Base-by-base conservation (phyloP, 1,284 basidiomycete species). In the Pholiota adiposa region DNA sequence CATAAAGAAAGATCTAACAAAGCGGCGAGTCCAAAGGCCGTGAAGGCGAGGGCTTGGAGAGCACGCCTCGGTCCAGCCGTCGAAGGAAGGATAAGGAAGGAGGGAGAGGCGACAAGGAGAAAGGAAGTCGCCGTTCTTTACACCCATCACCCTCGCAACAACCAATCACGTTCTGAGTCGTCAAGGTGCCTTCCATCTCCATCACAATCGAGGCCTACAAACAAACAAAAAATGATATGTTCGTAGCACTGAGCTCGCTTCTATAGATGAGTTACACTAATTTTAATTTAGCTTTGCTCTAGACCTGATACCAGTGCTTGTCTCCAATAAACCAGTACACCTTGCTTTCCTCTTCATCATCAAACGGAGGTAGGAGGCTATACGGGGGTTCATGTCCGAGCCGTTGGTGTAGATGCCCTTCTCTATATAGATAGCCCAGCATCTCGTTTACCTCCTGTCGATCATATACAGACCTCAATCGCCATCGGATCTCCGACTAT, bases 381-480 rank as follows among this genome's bases (percentile, higher is more conserved):
- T 64, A 58, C 63, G 54, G 49, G 69, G 63, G 59, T 33, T 62
- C 48, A 34, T 55, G 51, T 29, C 72, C 70, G 29, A 65, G 65
- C 36, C 77, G 75, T 63, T 75, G 70, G 53, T 73, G 73, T 43
- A 88, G 61, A 62, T 77, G 80, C 5, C 81, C 79, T 51, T 83
- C 83, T 19, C 79, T 78, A 34, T 73, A 70, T 54, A 95, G 74
- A 61, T 83, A 80, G 34, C 77, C 74, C 52, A 93, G 69, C 21
- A 92, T 64, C 19, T 93, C 92, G 55, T 80, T 76, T 34, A 90
- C 73, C 71, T 95, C 93, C 65, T 89, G 85, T 58, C 89, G 81
- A 70, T 95, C 92, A 63, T 93, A 90, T 27, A 88, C 82, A 11
- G 79, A 74, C 57, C 83, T 77, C 54, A 94, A 75, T 59, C 87